These are phyloP conservation scores for Chlorencoelia australis DNA, from an alignment of 2,329 filamentous ascomycete species.

Conservation along the genomic window DNA sequence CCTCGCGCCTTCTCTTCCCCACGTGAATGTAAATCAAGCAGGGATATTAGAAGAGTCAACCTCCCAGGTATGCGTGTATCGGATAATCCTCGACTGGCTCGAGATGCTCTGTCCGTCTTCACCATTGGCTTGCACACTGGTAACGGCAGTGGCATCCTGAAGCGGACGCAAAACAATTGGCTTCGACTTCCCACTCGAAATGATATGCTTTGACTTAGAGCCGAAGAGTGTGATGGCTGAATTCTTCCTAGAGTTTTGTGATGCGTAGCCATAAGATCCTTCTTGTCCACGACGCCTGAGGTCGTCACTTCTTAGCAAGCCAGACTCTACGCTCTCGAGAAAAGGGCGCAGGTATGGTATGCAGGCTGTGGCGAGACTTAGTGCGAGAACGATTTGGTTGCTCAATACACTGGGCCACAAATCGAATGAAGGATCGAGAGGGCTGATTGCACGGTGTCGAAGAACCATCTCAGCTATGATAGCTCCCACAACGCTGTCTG, in stretches of 20 bases:
- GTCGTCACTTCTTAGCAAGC: not conserved
- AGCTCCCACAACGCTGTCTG: not conserved
- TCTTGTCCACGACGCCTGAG: slow-evolving; percentile 1
- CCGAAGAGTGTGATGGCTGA: not conserved
- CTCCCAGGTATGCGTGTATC: not conserved
- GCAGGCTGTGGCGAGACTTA: not conserved
- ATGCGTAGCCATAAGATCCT: not conserved
- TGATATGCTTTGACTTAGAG: not conserved
- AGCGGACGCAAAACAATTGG: no score
- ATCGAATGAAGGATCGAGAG: not conserved
- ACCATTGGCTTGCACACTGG: no score
- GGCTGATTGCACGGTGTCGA: not conserved
- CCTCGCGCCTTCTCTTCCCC: no score
- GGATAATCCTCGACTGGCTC: not conserved
- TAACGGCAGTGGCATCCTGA: no score
- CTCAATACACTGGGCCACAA: not conserved
- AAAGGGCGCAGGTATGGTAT: not conserved
- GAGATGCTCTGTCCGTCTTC: not conserved
- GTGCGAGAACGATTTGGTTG: not conserved
- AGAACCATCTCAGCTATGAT: not conserved
- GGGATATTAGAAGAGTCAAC: no score
- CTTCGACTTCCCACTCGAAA: not conserved
- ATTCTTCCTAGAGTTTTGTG: not conserved
- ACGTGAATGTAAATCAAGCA: no score
- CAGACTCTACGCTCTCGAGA: not conserved